Base-by-base conservation (phyloP, 345 rosid species). In the Euphorbia lathyris region DNA sequence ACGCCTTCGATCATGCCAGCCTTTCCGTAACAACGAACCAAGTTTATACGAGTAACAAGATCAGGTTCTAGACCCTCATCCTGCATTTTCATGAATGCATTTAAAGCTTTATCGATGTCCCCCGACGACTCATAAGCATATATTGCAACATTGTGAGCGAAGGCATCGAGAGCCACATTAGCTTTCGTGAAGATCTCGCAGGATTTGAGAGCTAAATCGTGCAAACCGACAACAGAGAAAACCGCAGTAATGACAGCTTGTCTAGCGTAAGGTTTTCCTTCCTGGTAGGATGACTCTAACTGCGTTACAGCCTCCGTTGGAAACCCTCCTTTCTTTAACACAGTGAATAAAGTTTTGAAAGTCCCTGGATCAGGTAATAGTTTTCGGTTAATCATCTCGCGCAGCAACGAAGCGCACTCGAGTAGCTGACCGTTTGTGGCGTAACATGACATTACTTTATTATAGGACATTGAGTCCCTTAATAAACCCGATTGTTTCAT, bases 1-100 rank as follows among this genome's bases (percentile, higher is more conserved):
- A 90, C 90, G 53, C 96, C 98, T 74, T 89, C 92, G 48, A 89
- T 74, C 93, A 93, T 87, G 25, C 93, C 92, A 58, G 97, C 91
- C 78, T 82, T 91, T 32, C 92, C 94, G 45, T 93, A 91, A 69
- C 96, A 82, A 69, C 74, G 81, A 45, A 83, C 90, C 40, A 93
- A 85, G 81, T 82, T 75, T 22, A 86, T 83, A 42, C 72, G 82
- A 11, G 98, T 91, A 53, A 88, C 84, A 23, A 85, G 22, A 78
- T 93, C 98, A n/a, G 96, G 92, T 58, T 86, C 77, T 50, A 90
- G 66, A 30, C 90, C 92, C 32, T 82, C 78, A n/a, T 91, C 96
- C 75, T 85, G 88, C 94, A 91, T 89, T 68, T 86, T 91, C 97
- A 87, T 86, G 72, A 77, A 86, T 19, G 73, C 34, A 70, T 84